These are phyloP conservation scores for Pelargonium myrrhifolium DNA, from an alignment of 441 rosid genomes.

Conservation along the genomic window DNA sequence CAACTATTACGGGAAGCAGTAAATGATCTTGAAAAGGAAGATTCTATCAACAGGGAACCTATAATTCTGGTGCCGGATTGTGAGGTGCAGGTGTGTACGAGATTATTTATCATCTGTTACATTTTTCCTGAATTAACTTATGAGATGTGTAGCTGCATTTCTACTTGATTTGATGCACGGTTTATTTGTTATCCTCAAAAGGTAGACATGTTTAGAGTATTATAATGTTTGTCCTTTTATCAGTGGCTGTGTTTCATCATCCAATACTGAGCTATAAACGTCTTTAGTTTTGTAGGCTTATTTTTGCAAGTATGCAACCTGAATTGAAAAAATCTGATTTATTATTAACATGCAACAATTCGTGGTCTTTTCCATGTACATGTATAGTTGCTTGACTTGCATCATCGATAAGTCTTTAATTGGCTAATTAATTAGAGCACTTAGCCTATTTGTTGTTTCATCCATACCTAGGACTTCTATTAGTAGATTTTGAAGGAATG, in stretches of 20 bases:
- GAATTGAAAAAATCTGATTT: not conserved
- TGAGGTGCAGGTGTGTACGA: conserved; percentile 72
- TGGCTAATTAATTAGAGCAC: conserved; percentile 6
- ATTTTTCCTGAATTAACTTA: not conserved
- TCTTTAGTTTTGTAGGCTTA: not conserved
- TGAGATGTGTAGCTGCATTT: not conserved
- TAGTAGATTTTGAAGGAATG: not conserved
- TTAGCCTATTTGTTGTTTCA: not conserved
- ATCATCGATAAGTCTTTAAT: conserved; percentile 2
- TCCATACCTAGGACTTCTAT: not conserved
- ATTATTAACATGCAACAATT: not conserved
- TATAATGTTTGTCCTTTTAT: not conserved
- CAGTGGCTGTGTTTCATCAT: not conserved
- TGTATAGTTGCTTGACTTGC: not conserved
- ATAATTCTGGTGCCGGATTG: conserved; percentile 63
- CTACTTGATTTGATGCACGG: not conserved
- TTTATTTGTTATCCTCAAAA: not conserved
- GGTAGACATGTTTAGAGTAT: not conserved
- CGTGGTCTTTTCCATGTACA: not conserved
- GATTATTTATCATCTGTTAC: not conserved
- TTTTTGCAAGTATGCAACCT: not conserved
- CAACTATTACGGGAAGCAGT: conserved; percentile 58
- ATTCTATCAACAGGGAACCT: conserved; percentile 47
- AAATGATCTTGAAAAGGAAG: conserved; percentile 46
- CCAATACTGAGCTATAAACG: not conserved